Conservation (phyloP, 495 filamentous ascomycete genomes). For the Hyaloscypha bicolor region DNA sequence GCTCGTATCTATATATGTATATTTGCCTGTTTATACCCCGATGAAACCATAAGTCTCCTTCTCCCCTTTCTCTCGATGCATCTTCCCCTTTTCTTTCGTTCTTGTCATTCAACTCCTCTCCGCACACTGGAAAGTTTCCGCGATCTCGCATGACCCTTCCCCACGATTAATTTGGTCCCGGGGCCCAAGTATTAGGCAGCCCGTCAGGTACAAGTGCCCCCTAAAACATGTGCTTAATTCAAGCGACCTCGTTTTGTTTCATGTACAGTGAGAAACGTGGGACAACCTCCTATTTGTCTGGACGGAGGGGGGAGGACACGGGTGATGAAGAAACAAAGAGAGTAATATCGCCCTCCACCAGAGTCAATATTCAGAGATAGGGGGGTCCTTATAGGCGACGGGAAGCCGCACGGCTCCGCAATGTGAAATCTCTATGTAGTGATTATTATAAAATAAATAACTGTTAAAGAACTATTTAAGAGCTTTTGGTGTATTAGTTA, state of each 20-base stretch:
- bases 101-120: neutral
- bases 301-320: neutral
- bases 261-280: neutral
- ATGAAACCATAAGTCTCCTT: neutral
- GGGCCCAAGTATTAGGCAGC: neutral
- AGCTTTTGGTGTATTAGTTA: no score
- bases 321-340: neutral
- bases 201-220: neutral
- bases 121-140: neutral
- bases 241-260: neutral
- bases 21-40: neutral
- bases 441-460: no score
- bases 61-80: neutral
- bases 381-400: no score
- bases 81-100: neutral
- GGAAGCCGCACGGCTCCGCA: no score
- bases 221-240: no score
- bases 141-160: neutral
- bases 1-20: neutral
- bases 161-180: neutral
- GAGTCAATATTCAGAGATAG: no score
- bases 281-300: neutral
- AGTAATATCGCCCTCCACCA: no score
- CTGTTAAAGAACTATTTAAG: no score
- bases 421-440: no score